Base-by-base conservation (phyloP, 495 filamentous ascomycete species). In the Friedmanniomyces endolithicus region DNA sequence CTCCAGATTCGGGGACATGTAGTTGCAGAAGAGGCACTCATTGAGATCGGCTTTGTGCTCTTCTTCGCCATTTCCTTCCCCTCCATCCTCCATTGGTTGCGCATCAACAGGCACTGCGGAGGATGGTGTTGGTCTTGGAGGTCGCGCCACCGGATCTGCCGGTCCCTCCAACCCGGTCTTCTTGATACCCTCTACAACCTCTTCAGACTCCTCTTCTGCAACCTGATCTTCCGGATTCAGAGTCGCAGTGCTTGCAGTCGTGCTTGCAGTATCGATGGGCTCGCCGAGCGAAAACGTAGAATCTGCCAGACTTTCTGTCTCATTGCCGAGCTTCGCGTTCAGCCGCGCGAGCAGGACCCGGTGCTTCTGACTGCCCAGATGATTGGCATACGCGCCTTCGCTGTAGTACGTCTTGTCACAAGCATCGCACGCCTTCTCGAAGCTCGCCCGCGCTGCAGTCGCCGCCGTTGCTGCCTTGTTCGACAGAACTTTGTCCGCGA, bases 401-500 rank as follows among this genome's bases (percentile, higher is more conserved):
- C 88, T 95, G 74, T 83, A 97, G 71, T 90, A 98, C 22, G 85
- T 86, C 72, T 92, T 94, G 62, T 86, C 83, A 73, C 92, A 98
- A 1, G 81, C 79, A 2, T 79, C 72, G 67, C 92, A 98, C 14
- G 74, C 67, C 60, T 82, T 90, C 65, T 95, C 87, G 65, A 87
- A 98, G 1, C 88, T 81, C 19, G 90, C 94, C 71, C 86, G 88
- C 49, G 88, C 86, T 43, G 87, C 88, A 48, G 88, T 86, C 12
- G 88, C 85, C 14, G 79, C 84, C 7, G 88, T 83, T 6, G 79
- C 79, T 27, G 88, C 88, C 65, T 95, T 87, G 52, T 88, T 89
- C 58, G 86, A 86, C n/a, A 97, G 74, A 34, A 97, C 94, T 70
- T 96, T 97, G 59, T 98, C 92, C 63, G 88, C 87, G 70, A 98